phyloP scores from a whole-genome alignment of 2,329 filamentous ascomycete genomes.

The Ceratocystiopsis sp. region DNA sequence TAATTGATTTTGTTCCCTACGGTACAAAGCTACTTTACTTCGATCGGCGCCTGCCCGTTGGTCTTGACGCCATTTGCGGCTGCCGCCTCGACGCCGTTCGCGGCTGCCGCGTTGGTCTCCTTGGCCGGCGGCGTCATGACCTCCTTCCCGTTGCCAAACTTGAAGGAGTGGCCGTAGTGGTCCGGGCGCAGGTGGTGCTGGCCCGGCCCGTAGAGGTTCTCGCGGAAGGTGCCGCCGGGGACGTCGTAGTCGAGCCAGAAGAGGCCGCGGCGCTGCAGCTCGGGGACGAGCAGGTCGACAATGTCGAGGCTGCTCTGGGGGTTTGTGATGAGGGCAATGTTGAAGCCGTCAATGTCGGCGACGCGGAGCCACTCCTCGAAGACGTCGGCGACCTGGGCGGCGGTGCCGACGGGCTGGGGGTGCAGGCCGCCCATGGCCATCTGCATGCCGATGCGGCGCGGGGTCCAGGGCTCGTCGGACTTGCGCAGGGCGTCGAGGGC shows the following conservation, averaged over 20 bases:
- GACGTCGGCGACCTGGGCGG: slow-evolving; percentile 48
- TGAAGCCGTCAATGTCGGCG: slow-evolving; percentile 59
- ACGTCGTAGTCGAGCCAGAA: slow-evolving; percentile 33
- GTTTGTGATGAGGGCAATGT: slow-evolving; percentile 27
- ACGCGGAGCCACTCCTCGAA: slow-evolving; percentile 51
- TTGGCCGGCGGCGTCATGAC: neutral
- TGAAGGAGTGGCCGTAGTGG: slow-evolving; percentile 24
- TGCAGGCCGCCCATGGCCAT: slow-evolving; percentile 10
- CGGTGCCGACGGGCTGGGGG: slow-evolving; percentile 38
- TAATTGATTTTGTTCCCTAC: no score
- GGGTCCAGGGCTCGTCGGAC: slow-evolving; percentile 6
- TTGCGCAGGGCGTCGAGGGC: slow-evolving; percentile 1
- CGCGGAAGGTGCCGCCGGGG: slow-evolving; percentile 24
- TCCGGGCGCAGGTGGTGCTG: slow-evolving; percentile 18
- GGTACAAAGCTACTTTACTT: no score
- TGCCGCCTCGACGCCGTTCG: no score
- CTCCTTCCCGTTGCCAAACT: slow-evolving; percentile 3
- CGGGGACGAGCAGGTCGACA: slow-evolving; percentile 45
- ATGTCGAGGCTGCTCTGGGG: slow-evolving; percentile 46
- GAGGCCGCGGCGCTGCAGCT: slow-evolving; percentile 37
- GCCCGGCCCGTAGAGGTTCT: slow-evolving; percentile 23
- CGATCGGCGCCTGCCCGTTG: no score
- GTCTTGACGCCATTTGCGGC: no score
- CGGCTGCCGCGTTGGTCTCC: no score
- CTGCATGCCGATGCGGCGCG: slow-evolving; percentile 5